Percentiles rank a stretch among this genome's conserved stretches.
phyloP scores from a whole-genome alignment of 2,329 filamentous ascomycete species.

The Cytospora mali region DNA sequence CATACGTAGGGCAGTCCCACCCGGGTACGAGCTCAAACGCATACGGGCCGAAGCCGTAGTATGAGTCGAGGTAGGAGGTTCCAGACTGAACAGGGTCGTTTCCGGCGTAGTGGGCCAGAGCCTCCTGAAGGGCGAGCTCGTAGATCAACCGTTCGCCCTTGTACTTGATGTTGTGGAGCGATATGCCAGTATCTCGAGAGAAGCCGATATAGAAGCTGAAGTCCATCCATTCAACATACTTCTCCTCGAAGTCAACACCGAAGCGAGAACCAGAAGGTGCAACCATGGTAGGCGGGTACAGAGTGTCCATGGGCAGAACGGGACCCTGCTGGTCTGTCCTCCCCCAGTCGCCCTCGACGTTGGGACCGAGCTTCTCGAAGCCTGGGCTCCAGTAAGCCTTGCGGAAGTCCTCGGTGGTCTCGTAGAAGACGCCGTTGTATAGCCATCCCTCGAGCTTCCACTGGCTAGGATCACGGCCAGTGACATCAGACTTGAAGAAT shows the following conservation, averaged over 20 bases:
- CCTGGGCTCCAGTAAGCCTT: conserved; percentile 44
- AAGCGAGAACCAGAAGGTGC: conserved; percentile 46
- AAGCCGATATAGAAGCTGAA: conserved; percentile 56
- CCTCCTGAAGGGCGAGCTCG: conserved; percentile 58
- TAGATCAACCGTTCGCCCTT: conserved; percentile 59
- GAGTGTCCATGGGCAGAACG: conserved; percentile 39
- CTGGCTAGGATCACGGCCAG: conserved; percentile 50
- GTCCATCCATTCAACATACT: conserved; percentile 55
- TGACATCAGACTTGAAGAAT: conserved; percentile 49
- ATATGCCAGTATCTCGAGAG: conserved; percentile 50
- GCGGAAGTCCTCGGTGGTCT: conserved; percentile 50
- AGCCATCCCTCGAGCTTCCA: conserved; percentile 57
- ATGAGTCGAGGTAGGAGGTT: conserved; percentile 50
- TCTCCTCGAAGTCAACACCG: conserved; percentile 43
- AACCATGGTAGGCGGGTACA: conserved; percentile 42
- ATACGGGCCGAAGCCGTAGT: conserved; percentile 51
- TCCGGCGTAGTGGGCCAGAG: conserved; percentile 54
- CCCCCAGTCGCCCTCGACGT: conserved; percentile 52
- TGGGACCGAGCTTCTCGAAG: conserved; percentile 51
- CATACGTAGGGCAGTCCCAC: conserved; percentile 55
- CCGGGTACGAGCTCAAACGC: conserved; percentile 49
- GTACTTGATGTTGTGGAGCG: conserved; percentile 54
- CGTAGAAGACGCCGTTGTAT: conserved; percentile 57
- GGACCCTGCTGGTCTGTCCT: conserved; percentile 45
- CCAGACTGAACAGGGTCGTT: conserved; percentile 50